Evolutionary conservation across 2,329 filamentous ascomycete species (phyloP), one percentile per base, ranked within the genome.

Genomic region (Blumeria graminis): DNA sequence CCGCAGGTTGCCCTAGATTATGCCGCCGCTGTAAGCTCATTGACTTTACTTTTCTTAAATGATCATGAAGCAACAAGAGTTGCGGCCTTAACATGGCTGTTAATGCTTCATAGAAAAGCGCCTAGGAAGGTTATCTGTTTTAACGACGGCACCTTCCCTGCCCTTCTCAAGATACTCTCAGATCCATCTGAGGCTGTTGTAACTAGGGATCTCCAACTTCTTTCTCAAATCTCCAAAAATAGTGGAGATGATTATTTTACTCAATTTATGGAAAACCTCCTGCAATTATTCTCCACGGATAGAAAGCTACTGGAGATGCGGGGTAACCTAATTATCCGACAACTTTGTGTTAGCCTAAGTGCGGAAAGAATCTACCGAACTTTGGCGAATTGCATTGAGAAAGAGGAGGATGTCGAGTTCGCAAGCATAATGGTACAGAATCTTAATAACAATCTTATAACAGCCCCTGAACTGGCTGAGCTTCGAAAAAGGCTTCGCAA

Each of bases 361-460:
- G 85, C 92, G 0, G 92, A 98, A 68, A 80, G 89, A 50, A 98
- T 98, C 58, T 98, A 96, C 65, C 81, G 92, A 35, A 96, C 88
- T 1, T 74, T 98, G 60, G 93, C 92, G 32, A 92, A 98, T 63
- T 95, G 92, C 62, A 84, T 98, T 9, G 92, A 96, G 68, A 94
- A 89, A 65, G 92, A 98, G 68, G 92, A 96, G 70, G 92, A 98
- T 66, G 80, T 98, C 45, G 93, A 98, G 67, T 98, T 98, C 69
- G 90, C 92, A 14, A 95, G 90, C 66, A 96, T 98, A 63, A 98
- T 98, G 92, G 88, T 98, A 34, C 92, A 98, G 68, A 96, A 96
- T 64, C 75, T 98, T 55, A 98, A 98, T 71, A 98, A 98, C 69
- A 98, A 98, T 64, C 80, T 98, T 56, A 95, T 98, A 61, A 98